Conservation (phyloP, 108 stramenopile species). For the Nannochloropsis granulata region DNA sequence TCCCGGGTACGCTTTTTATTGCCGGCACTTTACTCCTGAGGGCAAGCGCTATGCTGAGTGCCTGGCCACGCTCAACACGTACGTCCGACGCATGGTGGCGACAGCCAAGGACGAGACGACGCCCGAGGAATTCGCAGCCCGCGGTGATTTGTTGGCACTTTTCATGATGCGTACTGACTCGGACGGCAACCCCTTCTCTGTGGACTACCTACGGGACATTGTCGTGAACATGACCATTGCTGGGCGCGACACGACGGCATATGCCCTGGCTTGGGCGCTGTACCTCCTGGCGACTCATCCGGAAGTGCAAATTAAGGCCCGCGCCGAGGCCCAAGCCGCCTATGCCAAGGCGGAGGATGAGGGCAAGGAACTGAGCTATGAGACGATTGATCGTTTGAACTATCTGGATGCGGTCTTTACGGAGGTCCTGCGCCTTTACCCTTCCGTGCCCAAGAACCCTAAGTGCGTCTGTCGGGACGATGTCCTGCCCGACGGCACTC, state of each 20-base stretch:
- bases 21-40: not conserved
- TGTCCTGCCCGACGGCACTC: slow-evolving; percentile 44
- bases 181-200: not conserved
- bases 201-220: slow-evolving; percentile 38
- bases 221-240: slow-evolving; percentile 45
- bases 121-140: not conserved
- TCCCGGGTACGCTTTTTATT: not conserved
- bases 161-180: not conserved
- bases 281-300: slow-evolving; percentile 37
- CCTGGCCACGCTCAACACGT: not conserved
- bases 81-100: not conserved
- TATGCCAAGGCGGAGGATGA: not conserved
- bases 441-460: slow-evolving; percentile 27
- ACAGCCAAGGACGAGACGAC: not conserved
- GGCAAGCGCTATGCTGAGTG: not conserved
- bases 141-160: slow-evolving; percentile 11
- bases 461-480: slow-evolving; percentile 12
- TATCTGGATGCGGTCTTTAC: slow-evolving; percentile 32
- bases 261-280: slow-evolving; percentile 38
- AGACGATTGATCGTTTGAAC: not conserved
- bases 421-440: slow-evolving; percentile 43
- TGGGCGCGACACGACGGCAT: slow-evolving; percentile 48
- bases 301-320: slow-evolving; percentile 18
- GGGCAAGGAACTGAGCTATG: not conserved
- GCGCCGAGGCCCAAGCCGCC: slow-evolving; percentile 23